Evolutionary conservation across 2,329 filamentous ascomycete species (phyloP), one percentile per base, ranked within the genome.

Genomic region (Fragosphaeria purpurea): DNA sequence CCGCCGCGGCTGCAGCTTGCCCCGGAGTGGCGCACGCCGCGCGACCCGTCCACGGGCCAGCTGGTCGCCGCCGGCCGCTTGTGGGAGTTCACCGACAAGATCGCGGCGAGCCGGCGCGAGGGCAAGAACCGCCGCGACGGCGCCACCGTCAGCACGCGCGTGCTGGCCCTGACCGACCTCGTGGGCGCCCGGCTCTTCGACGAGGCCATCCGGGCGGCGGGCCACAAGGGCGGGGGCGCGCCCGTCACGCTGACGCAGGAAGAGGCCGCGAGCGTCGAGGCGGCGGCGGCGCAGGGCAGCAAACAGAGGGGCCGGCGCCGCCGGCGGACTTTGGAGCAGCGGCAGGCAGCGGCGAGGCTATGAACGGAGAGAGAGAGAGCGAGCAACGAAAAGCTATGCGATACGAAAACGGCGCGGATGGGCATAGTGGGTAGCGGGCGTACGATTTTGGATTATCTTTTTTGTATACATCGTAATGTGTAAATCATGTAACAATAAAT

Each of bases 101-200:
- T 98, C 56, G 88, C 88, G 7, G 76, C 80, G 46, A 86, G 82
- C 43, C 75, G 93, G 35, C 76, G 91, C 42, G 93, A 97, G 70
- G 93, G 93, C 7, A 98, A 97, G 79, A 96, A 97, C 64, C 74
- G 93, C 30, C 77, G 91, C n/a, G 93, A 98, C 64, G 90, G 90
- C 10, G 86, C 85, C 1, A 95, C 89, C 0, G 90, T 97, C 4
- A 86, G 84, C 58, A 86, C 79, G 10, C 76, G 93, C 22, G 91
- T 98, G 9, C 67, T 97, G 39, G 72, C 74, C 6, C 73, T 97
- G 58, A 84, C 86, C 7, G 89, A 95, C 61, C 66, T 76, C 44
- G 74, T 95, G 8, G 90, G 88, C 0, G 67, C 71, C 48, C 74
- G 75, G 53, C 65, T 97, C 22, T 96, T 87, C 66, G 76, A 75